phyloP scores from a whole-genome alignment of 352 stramenopile species.

The Phytophthora aleatoria region DNA sequence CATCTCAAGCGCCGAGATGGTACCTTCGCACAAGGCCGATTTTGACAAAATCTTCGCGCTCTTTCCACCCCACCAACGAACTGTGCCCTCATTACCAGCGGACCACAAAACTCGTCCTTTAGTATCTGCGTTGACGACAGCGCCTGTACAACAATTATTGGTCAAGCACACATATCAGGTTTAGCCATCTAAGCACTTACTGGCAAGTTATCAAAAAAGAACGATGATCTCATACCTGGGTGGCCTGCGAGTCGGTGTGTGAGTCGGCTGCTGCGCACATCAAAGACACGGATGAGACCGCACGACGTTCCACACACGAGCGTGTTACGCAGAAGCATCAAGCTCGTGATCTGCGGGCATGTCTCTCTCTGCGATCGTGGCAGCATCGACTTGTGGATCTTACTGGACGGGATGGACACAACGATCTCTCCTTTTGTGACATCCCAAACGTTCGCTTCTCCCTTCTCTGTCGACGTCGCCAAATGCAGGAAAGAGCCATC shows the following conservation, averaged over 20 bases:
- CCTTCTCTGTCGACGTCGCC: constrained; percentile 85
- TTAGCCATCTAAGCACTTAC: background rate
- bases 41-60: constrained; percentile 87
- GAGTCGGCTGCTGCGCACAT: constrained; percentile 77
- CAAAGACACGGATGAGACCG: constrained; percentile 88
- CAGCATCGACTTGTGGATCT: constrained; percentile 86
- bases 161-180: background rate
- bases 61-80: constrained; percentile 90
- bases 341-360: constrained; percentile 81
- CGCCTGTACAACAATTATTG: constrained; percentile 45
- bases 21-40: constrained; percentile 76
- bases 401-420: constrained; percentile 74
- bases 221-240: constrained; percentile 55
- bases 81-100: constrained; percentile 76
- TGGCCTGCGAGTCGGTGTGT: constrained; percentile 85
- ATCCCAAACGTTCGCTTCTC: constrained; percentile 88
- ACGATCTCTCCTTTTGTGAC: constrained; percentile 86
- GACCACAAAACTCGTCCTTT: constrained; percentile 88
- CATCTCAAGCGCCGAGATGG: constrained; percentile 86
- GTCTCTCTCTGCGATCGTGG: constrained; percentile 65
- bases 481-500: constrained; percentile 82
- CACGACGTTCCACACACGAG: constrained; percentile 87
- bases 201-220: background rate
- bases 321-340: constrained; percentile 90
- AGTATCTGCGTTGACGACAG: constrained; percentile 83